Evolutionary conservation across 352 stramenopile genomes (phyloP).

Genomic region (Bremia lactucae): DNA sequence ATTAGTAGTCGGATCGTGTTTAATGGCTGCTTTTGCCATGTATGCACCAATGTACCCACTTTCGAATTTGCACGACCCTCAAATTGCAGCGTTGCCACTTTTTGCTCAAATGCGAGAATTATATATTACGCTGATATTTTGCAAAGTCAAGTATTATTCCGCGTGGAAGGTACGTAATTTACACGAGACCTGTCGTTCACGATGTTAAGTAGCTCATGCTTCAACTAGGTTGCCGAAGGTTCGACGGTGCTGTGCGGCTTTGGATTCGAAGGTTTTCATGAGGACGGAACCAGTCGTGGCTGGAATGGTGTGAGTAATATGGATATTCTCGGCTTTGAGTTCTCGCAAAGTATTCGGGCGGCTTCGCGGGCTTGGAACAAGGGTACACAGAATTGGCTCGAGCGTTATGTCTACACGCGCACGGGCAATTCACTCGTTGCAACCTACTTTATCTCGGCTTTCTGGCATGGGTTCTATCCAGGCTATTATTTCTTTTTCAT

Average conservation of each 20-base stretch:
- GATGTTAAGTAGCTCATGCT: too few relatives aligned
- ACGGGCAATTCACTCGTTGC: conserved; percentile 87
- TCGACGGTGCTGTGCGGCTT: conserved; percentile 74
- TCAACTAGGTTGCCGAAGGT: conserved; percentile 49
- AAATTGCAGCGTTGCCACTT: too few relatives aligned
- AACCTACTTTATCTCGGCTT: conserved; percentile 91
- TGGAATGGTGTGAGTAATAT: conserved; percentile 95
- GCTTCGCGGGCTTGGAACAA: conserved; percentile 93
- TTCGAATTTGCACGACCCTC: conserved; percentile 18
- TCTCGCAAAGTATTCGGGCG: conserved; percentile 84
- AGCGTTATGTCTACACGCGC: conserved; percentile 95
- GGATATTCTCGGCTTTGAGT: conserved; percentile 93
- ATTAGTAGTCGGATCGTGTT: conserved; percentile 32
- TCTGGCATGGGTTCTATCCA: conserved; percentile 98
- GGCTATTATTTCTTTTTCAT: conserved; percentile 97
- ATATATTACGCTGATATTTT: conserved; percentile 84
- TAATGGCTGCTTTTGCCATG: conserved; percentile 44
- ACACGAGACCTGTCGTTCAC: too few relatives aligned
- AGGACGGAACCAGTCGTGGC: conserved; percentile 74
- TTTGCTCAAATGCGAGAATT: too few relatives aligned
- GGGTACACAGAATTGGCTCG: conserved; percentile 92
- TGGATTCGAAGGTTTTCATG: conserved; percentile 91
- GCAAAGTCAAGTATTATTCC: conserved; percentile 93
- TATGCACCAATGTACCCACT: conserved; percentile 20
- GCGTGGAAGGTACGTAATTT: conserved; percentile 92